Conservation (phyloP, 495 filamentous ascomycete genomes). For the Penicillium roqueforti region DNA sequence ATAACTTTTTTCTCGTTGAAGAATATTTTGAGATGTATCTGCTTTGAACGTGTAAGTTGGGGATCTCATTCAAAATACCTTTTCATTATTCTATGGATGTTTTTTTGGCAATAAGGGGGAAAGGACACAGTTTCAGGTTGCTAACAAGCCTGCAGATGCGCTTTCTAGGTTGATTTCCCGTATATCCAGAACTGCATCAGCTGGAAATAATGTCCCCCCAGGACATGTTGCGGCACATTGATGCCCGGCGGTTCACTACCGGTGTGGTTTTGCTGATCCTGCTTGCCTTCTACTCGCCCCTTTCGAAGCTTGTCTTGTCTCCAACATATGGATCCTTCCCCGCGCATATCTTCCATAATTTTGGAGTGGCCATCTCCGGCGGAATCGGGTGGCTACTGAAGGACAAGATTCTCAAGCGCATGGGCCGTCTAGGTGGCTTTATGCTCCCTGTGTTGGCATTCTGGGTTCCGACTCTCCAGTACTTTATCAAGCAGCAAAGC, state of each 20-base stretch:
- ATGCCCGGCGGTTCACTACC: slow-evolving; percentile 27
- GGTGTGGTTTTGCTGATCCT: slow-evolving; percentile 55
- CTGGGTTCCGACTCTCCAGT: slow-evolving; percentile 70
- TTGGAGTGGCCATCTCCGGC: slow-evolving; percentile 58
- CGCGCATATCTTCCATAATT: slow-evolving; percentile 63
- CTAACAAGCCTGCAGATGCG: slow-evolving; percentile 14
- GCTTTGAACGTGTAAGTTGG: slow-evolving; percentile 21
- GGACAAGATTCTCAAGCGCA: slow-evolving; percentile 44
- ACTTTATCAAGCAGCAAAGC: slow-evolving; percentile 61
- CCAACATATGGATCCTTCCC: slow-evolving; percentile 85
- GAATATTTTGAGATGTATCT: slow-evolving; percentile 12
- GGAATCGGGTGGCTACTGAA: slow-evolving; percentile 59
- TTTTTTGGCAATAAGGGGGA: not conserved
- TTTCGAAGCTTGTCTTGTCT: slow-evolving; percentile 69
- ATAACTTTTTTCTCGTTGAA: slow-evolving; percentile 13
- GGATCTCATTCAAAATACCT: not conserved
- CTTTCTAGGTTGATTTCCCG: not conserved
- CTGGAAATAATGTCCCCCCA: slow-evolving; percentile 26
- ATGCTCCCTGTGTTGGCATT: slow-evolving; percentile 64
- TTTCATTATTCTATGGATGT: not conserved
- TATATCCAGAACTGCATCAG: slow-evolving; percentile 12
- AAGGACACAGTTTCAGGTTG: slow-evolving; percentile 12
- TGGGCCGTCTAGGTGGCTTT: slow-evolving; percentile 38
- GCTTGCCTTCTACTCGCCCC: slow-evolving; percentile 67
- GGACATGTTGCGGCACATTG: slow-evolving; percentile 26